Percentiles rank a stretch among this genome's conserved stretches.
phyloP scores from a whole-genome alignment of 1,139 yeast species.

The Candida pseudoviswanathii region DNA sequence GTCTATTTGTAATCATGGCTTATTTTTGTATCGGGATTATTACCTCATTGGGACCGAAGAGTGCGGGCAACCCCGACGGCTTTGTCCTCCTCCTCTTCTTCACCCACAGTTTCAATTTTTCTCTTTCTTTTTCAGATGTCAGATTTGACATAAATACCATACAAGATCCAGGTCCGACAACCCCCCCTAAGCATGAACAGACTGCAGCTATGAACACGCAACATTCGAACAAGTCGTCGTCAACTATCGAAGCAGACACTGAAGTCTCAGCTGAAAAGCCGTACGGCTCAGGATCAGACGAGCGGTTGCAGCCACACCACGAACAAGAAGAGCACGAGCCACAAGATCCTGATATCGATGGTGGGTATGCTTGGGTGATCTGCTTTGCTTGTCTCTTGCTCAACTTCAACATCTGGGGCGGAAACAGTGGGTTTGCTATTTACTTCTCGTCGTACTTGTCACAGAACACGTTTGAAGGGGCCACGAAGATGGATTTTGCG shows the following conservation, averaged over 20 bases:
- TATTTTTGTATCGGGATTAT: no score
- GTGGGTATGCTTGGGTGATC: slow-evolving; percentile 53
- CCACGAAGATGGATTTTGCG: slow-evolving; percentile 43
- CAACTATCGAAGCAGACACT: not conserved
- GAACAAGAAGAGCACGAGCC: not conserved
- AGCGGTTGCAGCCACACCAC: not conserved
- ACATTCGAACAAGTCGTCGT: not conserved
- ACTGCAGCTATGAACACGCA: not conserved
- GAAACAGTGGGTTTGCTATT: slow-evolving; percentile 56
- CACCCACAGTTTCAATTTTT: no score
- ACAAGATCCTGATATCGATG: slow-evolving; percentile 26
- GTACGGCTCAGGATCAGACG: not conserved
- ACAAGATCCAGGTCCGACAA: no score
- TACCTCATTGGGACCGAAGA: no score
- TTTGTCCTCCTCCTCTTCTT: no score
- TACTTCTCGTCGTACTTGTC: slow-evolving; percentile 48
- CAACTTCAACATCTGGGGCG: slow-evolving; percentile 54
- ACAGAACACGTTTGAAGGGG: slow-evolving; percentile 39
- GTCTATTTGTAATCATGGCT: no score
- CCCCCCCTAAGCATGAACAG: no score
- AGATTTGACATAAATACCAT: no score
- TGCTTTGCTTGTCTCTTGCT: slow-evolving; percentile 43
- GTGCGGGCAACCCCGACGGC: no score
- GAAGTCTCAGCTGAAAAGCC: not conserved
- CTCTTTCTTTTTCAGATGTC: no score